Percentiles rank a stretch among this genome's conserved stretches.
These are phyloP conservation scores for Perilla frutescens DNA, from an alignment of 257 asterid species.

Conservation along the genomic window DNA sequence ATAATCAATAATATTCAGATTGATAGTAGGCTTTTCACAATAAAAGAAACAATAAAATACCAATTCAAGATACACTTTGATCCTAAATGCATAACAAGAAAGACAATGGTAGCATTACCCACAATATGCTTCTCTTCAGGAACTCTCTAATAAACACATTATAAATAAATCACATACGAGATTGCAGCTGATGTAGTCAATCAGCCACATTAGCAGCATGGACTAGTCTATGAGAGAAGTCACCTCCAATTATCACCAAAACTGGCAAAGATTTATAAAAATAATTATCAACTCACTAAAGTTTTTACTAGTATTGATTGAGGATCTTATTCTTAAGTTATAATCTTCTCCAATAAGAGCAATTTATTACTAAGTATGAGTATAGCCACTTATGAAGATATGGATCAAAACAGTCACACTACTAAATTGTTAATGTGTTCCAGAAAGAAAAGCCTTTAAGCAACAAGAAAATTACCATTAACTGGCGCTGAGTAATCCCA, in stretches of 20 bases:
- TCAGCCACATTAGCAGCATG: too few species aligned
- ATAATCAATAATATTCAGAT: too few species aligned
- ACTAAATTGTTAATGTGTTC: slow-evolving; percentile 3
- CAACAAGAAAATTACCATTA: slow-evolving; percentile 55
- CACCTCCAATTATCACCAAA: slow-evolving; percentile 15
- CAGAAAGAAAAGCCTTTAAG: not conserved
- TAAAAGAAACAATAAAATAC: not conserved
- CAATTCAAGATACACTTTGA: not conserved
- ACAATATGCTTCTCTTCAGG: too few species aligned
- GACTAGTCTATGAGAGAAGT: slow-evolving; percentile 1
- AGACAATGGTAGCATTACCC: too few species aligned
- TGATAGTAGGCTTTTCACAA: slow-evolving; percentile 7
- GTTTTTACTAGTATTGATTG: not conserved
- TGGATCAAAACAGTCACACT: not conserved
- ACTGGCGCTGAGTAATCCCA: slow-evolving; percentile 80
- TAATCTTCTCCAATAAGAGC: not conserved
- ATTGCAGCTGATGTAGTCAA: slow-evolving; percentile 21
- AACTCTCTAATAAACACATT: too few species aligned
- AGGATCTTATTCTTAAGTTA: too few species aligned
- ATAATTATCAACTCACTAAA: slow-evolving; percentile 1
- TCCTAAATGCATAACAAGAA: not conserved
- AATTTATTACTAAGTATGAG: not conserved
- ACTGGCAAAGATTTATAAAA: slow-evolving; percentile 17
- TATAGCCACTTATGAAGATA: not conserved
- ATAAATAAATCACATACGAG: too few species aligned